These are phyloP conservation scores for Globisporangium parvum DNA, from an alignment of 352 stramenopile genomes.

Conservation along the genomic window DNA sequence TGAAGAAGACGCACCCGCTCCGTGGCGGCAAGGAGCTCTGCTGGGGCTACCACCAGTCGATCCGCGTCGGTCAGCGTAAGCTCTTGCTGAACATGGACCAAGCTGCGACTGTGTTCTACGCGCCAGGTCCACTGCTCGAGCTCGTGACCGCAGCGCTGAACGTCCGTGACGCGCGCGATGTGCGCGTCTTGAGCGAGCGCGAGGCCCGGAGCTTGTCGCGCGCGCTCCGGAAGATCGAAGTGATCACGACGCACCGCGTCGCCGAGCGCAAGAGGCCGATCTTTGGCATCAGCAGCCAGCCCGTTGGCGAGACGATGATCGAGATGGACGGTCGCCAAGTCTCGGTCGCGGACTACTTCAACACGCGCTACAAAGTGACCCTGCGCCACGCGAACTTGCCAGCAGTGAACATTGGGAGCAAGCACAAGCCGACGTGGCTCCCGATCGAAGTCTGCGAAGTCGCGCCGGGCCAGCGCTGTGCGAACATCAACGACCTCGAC, in stretches of 20 bases:
- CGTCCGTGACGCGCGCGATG: constrained; percentile 23
- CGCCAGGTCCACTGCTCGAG: constrained; percentile 42
- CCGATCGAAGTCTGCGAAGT: constrained; percentile 83
- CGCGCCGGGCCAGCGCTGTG: constrained; percentile 55
- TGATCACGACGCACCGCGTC: constrained; percentile 50
- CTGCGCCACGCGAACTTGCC: constrained; percentile 64
- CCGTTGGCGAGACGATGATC: constrained; percentile 39
- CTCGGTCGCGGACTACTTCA: constrained; percentile 61
- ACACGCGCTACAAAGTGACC: constrained; percentile 42
- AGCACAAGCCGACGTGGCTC: constrained; percentile 46
- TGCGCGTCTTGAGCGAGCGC: constrained; percentile 31
- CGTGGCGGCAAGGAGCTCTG: constrained; percentile 62
- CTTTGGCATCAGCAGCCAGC: constrained; percentile 36
- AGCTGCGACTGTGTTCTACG: constrained; percentile 65
- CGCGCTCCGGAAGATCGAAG: constrained; percentile 45
- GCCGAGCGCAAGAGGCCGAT: constrained; percentile 48
- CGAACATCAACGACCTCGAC: constrained; percentile 73
- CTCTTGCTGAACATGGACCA: constrained; percentile 72
- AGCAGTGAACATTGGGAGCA: constrained; percentile 62
- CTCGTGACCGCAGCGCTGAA: constrained; percentile 39
- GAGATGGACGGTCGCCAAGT: constrained; percentile 45
- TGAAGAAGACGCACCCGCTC: constrained; percentile 50
- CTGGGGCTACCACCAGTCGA: constrained; percentile 70
- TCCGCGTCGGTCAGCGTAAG: constrained; percentile 45
- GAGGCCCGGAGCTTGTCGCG: constrained; percentile 26